phyloP scores from a whole-genome alignment of 306 rosid species.

The Dalbergia cochinchinensis region DNA sequence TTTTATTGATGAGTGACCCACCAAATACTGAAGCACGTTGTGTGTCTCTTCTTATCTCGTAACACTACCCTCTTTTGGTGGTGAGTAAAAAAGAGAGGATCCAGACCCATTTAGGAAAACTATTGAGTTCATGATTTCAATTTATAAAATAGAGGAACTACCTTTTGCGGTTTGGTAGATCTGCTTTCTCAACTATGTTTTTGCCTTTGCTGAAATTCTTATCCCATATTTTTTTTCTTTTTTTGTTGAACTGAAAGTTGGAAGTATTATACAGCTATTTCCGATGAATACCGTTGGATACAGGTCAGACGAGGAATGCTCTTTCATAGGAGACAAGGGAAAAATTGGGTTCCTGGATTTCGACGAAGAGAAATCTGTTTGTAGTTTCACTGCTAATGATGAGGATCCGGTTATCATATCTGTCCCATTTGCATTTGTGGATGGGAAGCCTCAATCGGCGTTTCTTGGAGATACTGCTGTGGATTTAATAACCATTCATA shows the following conservation, averaged over 20 bases:
- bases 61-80: background rate
- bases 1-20: background rate
- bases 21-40: background rate
- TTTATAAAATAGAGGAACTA: conserved; percentile 11
- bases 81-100: background rate
- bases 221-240: background rate
- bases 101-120: background rate
- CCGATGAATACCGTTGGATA: conserved; percentile 64
- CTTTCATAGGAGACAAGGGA: conserved; percentile 79
- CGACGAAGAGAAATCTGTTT: conserved; percentile 76
- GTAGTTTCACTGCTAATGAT: conserved; percentile 61
- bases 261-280: conserved; percentile 41
- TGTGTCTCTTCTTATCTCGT: background rate
- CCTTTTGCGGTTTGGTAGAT: conserved; percentile 17
- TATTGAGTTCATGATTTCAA: conserved; percentile 6
- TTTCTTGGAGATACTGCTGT: conserved; percentile 61
- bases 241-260: conserved; percentile 45
- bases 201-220: conserved; percentile 14
- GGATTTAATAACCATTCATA: conserved; percentile 64
- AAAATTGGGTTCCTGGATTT: conserved; percentile 84
- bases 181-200: background rate
- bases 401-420: conserved; percentile 72
- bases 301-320: conserved; percentile 72
- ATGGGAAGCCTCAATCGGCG: conserved; percentile 76
- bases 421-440: conserved; percentile 70